These are phyloP conservation scores for Penicillium goetzii DNA, from an alignment of 495 filamentous ascomycete species.

Conservation along the genomic window DNA sequence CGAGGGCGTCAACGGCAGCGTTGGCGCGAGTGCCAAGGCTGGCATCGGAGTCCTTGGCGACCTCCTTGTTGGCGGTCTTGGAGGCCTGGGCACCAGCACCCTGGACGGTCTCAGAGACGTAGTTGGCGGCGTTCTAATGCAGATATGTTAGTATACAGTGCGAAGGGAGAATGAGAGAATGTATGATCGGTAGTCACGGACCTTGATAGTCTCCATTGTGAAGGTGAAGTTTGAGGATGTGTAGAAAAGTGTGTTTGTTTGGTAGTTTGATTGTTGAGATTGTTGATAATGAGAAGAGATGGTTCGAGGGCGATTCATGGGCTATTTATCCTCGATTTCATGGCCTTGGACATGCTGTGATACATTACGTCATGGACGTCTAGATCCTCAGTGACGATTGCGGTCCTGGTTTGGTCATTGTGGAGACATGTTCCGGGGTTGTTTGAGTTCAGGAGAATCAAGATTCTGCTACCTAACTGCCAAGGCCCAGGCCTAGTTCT, in stretches of 20 bases:
- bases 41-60: constrained; percentile 28
- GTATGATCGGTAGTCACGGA: not conserved
- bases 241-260: constrained; percentile 4
- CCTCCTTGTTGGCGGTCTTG: constrained; percentile 31
- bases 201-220: constrained; percentile 31
- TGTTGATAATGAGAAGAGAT: not conserved
- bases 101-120: constrained; percentile 29
- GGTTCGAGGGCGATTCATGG: not conserved
- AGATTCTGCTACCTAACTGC: constrained; percentile 2
- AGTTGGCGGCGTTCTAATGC: constrained; percentile 26
- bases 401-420: not conserved
- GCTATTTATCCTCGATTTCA: constrained; percentile 9
- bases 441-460: constrained; percentile 1
- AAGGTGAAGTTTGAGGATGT: not conserved
- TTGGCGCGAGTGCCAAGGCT: constrained; percentile 23
- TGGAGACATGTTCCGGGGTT: not conserved
- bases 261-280: not conserved
- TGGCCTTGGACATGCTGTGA: not conserved
- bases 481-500: not conserved
- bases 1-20: constrained; percentile 26
- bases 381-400: not conserved
- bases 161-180: not conserved
- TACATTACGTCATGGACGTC: constrained; percentile 9
- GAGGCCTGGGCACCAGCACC: constrained; percentile 26
- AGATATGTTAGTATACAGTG: constrained; percentile 6